phyloP scores from a whole-genome alignment of 805 yeast genomes.

The Jamesozyma lodderae region DNA sequence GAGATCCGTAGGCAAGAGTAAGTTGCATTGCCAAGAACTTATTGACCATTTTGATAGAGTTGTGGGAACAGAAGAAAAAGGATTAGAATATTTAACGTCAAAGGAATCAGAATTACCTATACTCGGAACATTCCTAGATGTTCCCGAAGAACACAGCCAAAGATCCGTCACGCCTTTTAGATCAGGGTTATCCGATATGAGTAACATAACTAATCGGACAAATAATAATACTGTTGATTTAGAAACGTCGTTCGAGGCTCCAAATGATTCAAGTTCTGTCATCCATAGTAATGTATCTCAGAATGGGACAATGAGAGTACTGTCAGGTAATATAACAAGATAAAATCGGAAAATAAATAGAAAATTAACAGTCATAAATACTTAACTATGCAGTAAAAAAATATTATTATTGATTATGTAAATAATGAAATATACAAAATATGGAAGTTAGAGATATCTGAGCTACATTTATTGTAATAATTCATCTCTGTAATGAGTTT shows the following conservation, averaged over 20 bases:
- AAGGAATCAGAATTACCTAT: constrained; percentile 6
- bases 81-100: neutral
- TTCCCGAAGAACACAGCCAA: constrained; percentile 3
- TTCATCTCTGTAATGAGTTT: constrained; percentile 76
- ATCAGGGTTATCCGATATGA: neutral
- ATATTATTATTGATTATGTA: too few species aligned
- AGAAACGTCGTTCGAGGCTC: constrained; percentile 4
- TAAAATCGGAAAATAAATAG: too few species aligned
- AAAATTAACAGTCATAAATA: too few species aligned
- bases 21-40: constrained; percentile 20
- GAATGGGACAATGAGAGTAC: neutral
- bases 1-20: constrained; percentile 23
- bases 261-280: constrained; percentile 10
- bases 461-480: constrained; percentile 38
- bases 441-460: too few species aligned
- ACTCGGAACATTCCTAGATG: constrained; percentile 7
- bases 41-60: constrained; percentile 25
- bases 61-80: constrained; percentile 1
- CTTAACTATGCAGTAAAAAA: too few species aligned
- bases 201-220: neutral
- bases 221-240: neutral
- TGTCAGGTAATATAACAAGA: neutral
- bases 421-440: too few species aligned
- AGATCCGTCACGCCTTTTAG: neutral
- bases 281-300: constrained; percentile 3